Percentiles rank a stretch among this genome's conserved stretches.
Evolutionary conservation across 2,329 filamentous ascomycete species (phyloP).

Genomic region (Fusarium pseudonygamai): DNA sequence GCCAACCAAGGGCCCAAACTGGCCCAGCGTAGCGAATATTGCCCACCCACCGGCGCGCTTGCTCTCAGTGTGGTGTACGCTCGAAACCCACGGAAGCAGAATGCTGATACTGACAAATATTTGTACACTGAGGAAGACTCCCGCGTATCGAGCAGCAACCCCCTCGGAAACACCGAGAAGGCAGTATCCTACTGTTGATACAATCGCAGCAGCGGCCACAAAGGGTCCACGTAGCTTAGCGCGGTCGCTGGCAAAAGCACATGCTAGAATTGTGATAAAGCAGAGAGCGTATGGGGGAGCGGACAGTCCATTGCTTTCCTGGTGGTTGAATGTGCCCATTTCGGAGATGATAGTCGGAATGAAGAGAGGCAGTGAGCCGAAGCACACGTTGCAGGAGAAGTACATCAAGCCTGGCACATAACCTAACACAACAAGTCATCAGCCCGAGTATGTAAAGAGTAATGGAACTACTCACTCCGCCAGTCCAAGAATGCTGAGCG

Average conservation of each 20-base stretch:
- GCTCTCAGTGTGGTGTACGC: neutral
- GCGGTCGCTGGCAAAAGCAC: neutral
- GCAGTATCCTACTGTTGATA: neutral
- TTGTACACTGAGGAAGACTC: neutral
- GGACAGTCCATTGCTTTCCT: neutral
- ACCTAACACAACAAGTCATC: neutral
- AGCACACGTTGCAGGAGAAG: neutral
- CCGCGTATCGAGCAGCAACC: neutral
- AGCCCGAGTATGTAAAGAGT: neutral
- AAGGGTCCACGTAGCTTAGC: neutral
- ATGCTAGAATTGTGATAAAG: neutral
- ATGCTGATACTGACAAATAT: neutral
- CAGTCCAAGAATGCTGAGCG: neutral
- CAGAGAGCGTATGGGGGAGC: neutral
- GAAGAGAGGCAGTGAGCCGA: neutral
- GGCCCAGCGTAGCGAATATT: neutral
- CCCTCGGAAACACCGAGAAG: neutral
- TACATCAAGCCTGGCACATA: neutral
- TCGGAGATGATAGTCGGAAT: neutral
- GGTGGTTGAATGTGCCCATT: neutral
- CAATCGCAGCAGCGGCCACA: neutral
- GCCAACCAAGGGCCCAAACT: neutral
- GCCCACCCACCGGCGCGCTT: neutral
- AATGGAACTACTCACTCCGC: neutral
- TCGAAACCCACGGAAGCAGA: neutral